Conservation (phyloP, 495 filamentous ascomycete genomes). For the Penicillium longicatenatum region DNA sequence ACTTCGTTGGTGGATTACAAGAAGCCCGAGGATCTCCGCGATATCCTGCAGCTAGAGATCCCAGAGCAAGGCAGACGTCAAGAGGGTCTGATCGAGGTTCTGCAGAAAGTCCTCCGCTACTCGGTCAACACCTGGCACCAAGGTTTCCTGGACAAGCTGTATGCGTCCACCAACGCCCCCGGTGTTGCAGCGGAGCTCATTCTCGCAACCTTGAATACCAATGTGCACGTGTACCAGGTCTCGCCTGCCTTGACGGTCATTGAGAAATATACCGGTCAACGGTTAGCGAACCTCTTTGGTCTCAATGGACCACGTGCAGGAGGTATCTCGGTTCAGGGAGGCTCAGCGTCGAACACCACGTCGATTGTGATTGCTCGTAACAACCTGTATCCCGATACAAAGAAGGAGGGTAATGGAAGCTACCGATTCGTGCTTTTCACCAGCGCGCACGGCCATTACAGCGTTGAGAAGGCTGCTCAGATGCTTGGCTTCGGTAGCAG, state of each 20-base stretch:
- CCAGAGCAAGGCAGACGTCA: constrained; percentile 67
- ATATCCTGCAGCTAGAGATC: constrained; percentile 64
- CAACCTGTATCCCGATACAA: constrained; percentile 74
- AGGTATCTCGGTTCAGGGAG: constrained; percentile 85
- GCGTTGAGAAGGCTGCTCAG: constrained; percentile 88
- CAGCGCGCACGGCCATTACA: constrained; percentile 86
- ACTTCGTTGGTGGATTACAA: constrained; percentile 70
- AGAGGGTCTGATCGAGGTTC: constrained; percentile 66
- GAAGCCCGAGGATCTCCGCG: constrained; percentile 67
- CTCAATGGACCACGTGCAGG: constrained; percentile 73
- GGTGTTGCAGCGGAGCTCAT: constrained; percentile 83
- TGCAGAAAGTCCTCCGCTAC: constrained; percentile 71
- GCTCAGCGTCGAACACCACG: constrained; percentile 81
- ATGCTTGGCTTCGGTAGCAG: constrained; percentile 79
- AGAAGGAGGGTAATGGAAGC: constrained; percentile 64
- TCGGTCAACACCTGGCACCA: constrained; percentile 97
- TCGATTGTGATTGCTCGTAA: constrained; percentile 90
- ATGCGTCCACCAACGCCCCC: constrained; percentile 81
- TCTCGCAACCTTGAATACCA: constrained; percentile 83
- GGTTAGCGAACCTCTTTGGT: constrained; percentile 75
- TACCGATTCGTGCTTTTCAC: constrained; percentile 84
- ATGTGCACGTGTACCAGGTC: constrained; percentile 86
- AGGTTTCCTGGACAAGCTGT: constrained; percentile 92
- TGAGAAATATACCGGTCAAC: constrained; percentile 72
- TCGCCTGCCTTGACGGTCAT: constrained; percentile 85